Base-by-base conservation (phyloP, 225 moss, liverwort and hornwort genomes). In the Antitrichia curtipendula region DNA sequence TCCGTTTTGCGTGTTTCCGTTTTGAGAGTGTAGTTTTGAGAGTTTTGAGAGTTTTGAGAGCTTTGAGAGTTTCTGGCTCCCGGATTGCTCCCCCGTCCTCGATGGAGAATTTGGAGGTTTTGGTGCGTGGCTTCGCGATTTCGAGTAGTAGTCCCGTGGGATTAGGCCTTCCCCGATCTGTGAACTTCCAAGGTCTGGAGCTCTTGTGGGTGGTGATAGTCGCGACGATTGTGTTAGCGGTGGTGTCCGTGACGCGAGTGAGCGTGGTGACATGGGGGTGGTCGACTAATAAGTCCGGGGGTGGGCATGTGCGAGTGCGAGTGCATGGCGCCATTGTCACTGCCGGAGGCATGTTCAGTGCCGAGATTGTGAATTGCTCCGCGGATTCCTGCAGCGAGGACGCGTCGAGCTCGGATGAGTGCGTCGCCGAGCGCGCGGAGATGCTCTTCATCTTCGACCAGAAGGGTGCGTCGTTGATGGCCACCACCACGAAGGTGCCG, bases 51-150 rank as follows among this genome's bases (percentile, higher is more conserved):
- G n/a, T n/a, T n/a, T n/a, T n/a, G n/a, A n/a, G n/a, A 38, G 60
- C 34, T 32, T 60, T 49, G 73, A 34, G 64, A 28, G 86, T 41
- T 38, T 59, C 10, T 63, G 47, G 50, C 53, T 73, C 17, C 17
- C 13, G 63, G 84, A 74, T 57, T 40, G 40, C 14, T 28, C 54
- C 27, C 4, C 16, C 27, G 27, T 24, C 18, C 32, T 11, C 63
- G 63, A 93, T 93, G 93, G 93, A 93, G 89, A 93, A 89, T 73
- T 61, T 93, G 89, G 93, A 93, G 58, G 71, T 93, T 76, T 16
- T 93, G 80, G 86, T 93, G 56, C 85, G 93, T 10, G 93, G 91
- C 8, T 47, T 91, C 60, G 76, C 89, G 89, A 86, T 93, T 86
- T 90, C 89, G 66, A 91, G 87, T 23, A 75, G 69, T 40, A 52